Evolutionary conservation across 805 yeast genomes (phyloP).

Genomic region (Saturnispora saitoi): DNA sequence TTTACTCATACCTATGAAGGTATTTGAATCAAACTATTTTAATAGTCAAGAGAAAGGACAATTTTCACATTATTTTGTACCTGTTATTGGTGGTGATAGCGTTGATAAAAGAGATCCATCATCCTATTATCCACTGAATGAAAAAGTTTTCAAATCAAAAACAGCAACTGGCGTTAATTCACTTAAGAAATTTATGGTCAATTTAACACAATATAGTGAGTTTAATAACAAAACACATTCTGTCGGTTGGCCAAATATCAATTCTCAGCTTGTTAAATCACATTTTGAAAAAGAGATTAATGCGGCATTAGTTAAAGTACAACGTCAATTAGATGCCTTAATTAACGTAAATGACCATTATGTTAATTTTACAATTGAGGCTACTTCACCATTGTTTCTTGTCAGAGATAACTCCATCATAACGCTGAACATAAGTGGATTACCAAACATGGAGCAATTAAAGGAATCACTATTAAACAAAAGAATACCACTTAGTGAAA

Average conservation of each 20-base stretch:
- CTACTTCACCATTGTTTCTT: not conserved
- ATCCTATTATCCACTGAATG: not conserved
- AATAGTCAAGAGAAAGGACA: not conserved
- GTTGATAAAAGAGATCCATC: not conserved
- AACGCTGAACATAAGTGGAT: not conserved
- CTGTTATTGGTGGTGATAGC: not conserved
- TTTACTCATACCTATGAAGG: constrained; percentile 29
- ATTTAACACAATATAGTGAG: not conserved
- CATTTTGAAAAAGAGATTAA: not conserved
- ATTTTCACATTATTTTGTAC: not conserved
- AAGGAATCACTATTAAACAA: not conserved
- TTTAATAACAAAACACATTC: not conserved
- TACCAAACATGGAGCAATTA: not conserved
- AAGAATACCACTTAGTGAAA: not conserved
- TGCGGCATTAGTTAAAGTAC: not conserved
- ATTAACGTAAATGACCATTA: not conserved
- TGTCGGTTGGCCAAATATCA: constrained; percentile 4
- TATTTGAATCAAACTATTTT: constrained; percentile 9
- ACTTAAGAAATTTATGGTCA: not conserved
- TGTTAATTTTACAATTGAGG: not conserved
- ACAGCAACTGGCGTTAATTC: not conserved
- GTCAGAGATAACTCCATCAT: not conserved
- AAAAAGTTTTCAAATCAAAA: not conserved
- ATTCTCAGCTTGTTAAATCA: not conserved
- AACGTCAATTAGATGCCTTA: not conserved